phyloP scores from a whole-genome alignment of 164 flowering plant species.

The Vitis amurensis region DNA sequence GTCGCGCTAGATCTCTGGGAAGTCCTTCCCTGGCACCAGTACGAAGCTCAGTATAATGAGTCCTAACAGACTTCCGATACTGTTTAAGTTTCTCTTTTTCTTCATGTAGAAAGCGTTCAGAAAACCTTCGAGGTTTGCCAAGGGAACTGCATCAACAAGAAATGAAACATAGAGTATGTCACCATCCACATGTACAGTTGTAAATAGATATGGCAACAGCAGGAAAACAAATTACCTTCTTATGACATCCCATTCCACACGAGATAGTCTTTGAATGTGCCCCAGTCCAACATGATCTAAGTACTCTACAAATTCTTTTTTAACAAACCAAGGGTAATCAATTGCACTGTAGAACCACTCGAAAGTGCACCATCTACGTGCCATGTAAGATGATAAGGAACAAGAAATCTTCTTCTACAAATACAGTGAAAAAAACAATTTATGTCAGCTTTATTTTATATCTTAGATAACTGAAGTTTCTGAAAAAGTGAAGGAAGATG shows the following conservation, averaged over 20 bases:
- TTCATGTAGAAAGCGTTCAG: slow-evolving; percentile 74
- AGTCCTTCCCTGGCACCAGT: slow-evolving; percentile 75
- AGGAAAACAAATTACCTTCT: slow-evolving; percentile 55
- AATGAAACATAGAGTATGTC: slow-evolving; percentile 1
- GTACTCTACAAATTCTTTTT: slow-evolving; percentile 92
- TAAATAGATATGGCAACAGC: neutral
- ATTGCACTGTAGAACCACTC: slow-evolving; percentile 98
- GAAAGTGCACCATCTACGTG: slow-evolving; percentile 82
- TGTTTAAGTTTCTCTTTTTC: slow-evolving; percentile 83
- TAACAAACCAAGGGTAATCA: slow-evolving; percentile 97
- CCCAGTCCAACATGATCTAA: slow-evolving; percentile 89
- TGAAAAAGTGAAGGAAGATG: neutral
- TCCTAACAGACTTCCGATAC: slow-evolving; percentile 87
- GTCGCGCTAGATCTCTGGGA: slow-evolving; percentile 84
- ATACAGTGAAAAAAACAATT: slow-evolving; percentile 3
- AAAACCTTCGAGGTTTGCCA: slow-evolving; percentile 91
- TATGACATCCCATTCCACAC: slow-evolving; percentile 97
- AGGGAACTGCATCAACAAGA: slow-evolving; percentile 68
- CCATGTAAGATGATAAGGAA: slow-evolving; percentile 56
- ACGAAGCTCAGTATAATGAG: slow-evolving; percentile 79
- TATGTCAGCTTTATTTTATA: neutral
- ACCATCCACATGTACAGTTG: neutral
- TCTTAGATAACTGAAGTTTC: neutral
- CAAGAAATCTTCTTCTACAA: slow-evolving; percentile 64
- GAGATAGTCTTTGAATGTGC: slow-evolving; percentile 88